A percentile compares a stretch with the other conserved stretches of the same genome.
Evolutionary conservation across 768 basidiomycete species (phyloP).

Genomic region (Suillus lakei): DNA sequence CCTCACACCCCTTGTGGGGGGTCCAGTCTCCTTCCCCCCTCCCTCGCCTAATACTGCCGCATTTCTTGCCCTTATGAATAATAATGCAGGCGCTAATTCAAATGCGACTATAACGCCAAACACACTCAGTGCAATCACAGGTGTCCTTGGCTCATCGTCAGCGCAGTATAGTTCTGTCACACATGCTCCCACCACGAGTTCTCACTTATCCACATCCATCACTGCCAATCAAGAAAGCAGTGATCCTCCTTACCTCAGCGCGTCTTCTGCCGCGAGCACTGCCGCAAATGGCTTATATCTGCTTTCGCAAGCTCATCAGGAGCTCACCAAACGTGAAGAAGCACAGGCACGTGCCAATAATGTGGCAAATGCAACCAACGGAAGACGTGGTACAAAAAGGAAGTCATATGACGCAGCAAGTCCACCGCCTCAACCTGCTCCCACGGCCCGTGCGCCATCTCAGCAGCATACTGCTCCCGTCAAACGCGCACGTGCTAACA

Average conservation of each 20-base stretch:
- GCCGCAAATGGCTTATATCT: conserved; percentile 94
- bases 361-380: conserved; percentile 35
- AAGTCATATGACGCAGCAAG: conserved; percentile 59
- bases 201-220: conserved; percentile 39
- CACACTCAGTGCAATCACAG: conserved; percentile 66
- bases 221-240: conserved; percentile 38
- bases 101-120: conserved; percentile 64
- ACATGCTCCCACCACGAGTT: conserved; percentile 38
- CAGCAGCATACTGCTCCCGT: conserved; percentile 24
- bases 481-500: conserved; percentile 46
- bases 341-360: conserved; percentile 66
- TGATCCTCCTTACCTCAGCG: conserved; percentile 40
- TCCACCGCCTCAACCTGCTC: conserved; percentile 36
- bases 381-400: conserved; percentile 68
- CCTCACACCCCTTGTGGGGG: conserved; percentile 80
- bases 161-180: conserved; percentile 32
- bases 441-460: conserved; percentile 25
- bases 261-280: conserved; percentile 63
- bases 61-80: conserved; percentile 91
- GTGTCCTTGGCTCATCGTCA: conserved; percentile 59
- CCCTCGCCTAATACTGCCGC: conserved; percentile 89
- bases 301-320: conserved; percentile 93
- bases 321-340: conserved; percentile 94
- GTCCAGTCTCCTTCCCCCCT: conserved; percentile 78
- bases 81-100: conserved; percentile 38